phyloP scores from a whole-genome alignment of 176 grass and related monocot genomes.

The Carex pumila region DNA sequence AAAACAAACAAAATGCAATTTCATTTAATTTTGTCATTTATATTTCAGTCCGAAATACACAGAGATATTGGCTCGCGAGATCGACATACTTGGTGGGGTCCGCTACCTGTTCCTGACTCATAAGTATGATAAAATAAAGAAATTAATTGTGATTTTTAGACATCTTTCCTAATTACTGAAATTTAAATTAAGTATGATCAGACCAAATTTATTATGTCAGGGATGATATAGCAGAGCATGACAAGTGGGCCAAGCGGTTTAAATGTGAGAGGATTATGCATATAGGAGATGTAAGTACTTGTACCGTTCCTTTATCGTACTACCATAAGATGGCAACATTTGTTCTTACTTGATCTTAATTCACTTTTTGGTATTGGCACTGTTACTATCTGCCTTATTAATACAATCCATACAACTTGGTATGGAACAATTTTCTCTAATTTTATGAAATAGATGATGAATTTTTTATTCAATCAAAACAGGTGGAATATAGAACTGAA shows the following conservation, averaged over 20 bases:
- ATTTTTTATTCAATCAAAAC: slow-evolving; percentile 11
- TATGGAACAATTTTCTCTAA: neutral
- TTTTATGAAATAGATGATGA: neutral
- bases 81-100: slow-evolving; percentile 64
- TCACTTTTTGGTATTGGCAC: neutral
- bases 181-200: neutral
- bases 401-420: neutral
- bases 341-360: neutral
- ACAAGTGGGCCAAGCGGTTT: slow-evolving; percentile 57
- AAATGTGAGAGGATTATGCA: slow-evolving; percentile 78
- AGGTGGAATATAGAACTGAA: slow-evolving; percentile 48
- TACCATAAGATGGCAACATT: neutral
- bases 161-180: neutral
- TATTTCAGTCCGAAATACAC: slow-evolving; percentile 64
- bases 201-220: slow-evolving; percentile 18
- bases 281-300: slow-evolving; percentile 54
- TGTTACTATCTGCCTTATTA: neutral
- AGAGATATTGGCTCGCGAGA: slow-evolving; percentile 31
- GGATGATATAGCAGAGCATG: slow-evolving; percentile 81
- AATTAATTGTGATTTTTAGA: slow-evolving; percentile 15
- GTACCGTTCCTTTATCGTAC: neutral
- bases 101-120: slow-evolving; percentile 88
- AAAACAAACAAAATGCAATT: neutral
- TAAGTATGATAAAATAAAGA: slow-evolving; percentile 34
- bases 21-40: neutral